Evolutionary conservation across 495 filamentous ascomycete genomes (phyloP).

Genomic region (Niebla homalea): DNA sequence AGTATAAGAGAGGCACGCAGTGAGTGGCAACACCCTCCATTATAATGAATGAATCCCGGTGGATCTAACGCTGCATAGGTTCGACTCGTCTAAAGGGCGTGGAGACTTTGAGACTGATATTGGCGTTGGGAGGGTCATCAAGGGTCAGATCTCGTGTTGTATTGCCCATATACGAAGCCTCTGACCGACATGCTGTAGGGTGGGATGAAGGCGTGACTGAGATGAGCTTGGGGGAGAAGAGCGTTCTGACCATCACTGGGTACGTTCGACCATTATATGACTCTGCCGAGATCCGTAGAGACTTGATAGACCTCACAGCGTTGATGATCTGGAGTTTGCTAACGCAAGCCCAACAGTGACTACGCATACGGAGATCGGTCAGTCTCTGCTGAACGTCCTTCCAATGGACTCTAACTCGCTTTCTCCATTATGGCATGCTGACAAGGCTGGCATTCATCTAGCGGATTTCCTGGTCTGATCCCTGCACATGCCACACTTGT

Average conservation of each 20-base stretch:
- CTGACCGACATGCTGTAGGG: conserved; percentile 34
- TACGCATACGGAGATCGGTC: conserved; percentile 67
- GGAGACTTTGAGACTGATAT: conserved; percentile 54
- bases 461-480: conserved; percentile 55
- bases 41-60: no score
- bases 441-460: conserved; percentile 16
- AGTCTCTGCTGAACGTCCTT: conserved; percentile 17
- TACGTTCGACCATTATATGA: conserved; percentile 29
- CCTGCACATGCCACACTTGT: conserved; percentile 32
- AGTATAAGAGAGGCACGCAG: conserved; percentile 37
- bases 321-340: conserved; percentile 7
- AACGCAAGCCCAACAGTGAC: conserved; percentile 39
- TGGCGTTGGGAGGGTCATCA: conserved; percentile 66
- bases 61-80: conserved; percentile 32
- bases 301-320: conserved; percentile 7
- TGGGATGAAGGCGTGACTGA: conserved; percentile 76
- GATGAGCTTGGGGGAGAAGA: conserved; percentile 73
- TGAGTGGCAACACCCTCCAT: conserved; percentile 19
- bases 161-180: neutral
- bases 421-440: neutral
- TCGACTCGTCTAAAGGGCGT: conserved; percentile 61
- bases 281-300: neutral
- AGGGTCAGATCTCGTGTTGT: conserved; percentile 35
- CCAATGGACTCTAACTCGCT: neutral
- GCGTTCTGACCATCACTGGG: conserved; percentile 63